Evolutionary conservation across 2,329 filamentous ascomycete genomes (phyloP).

Genomic region (Phaeosphaeriaceae sp.): DNA sequence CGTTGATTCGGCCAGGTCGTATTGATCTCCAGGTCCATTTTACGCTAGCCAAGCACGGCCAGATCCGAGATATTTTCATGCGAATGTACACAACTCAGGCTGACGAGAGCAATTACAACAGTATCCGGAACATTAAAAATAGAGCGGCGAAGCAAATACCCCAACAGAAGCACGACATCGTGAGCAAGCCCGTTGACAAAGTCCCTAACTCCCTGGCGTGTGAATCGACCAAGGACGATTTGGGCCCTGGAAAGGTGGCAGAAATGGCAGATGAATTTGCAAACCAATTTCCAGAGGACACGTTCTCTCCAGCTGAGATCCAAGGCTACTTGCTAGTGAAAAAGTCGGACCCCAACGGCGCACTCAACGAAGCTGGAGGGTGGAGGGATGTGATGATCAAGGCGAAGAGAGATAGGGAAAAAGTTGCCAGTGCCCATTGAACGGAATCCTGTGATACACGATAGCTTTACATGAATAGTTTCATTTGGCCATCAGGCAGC

Average conservation of each 20-base stretch:
- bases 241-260: background rate
- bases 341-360: background rate
- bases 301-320: background rate
- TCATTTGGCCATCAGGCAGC: no score
- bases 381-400: background rate
- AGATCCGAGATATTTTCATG: slow-evolving; percentile 52
- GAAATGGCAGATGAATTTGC: background rate
- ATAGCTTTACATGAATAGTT: no score
- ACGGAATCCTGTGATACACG: no score
- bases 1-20: slow-evolving; percentile 1
- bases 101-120: background rate
- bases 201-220: no score
- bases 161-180: no score
- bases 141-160: no score
- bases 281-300: background rate
- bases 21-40: slow-evolving; percentile 53
- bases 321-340: background rate
- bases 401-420: background rate
- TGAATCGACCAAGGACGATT: no score
- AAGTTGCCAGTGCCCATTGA: no score
- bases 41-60: slow-evolving; percentile 50
- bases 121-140: no score
- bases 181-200: no score
- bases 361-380: background rate
- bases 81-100: slow-evolving; percentile 44